phyloP scores from a whole-genome alignment of 2,329 filamentous ascomycete species.

The Penicillium thymicola region DNA sequence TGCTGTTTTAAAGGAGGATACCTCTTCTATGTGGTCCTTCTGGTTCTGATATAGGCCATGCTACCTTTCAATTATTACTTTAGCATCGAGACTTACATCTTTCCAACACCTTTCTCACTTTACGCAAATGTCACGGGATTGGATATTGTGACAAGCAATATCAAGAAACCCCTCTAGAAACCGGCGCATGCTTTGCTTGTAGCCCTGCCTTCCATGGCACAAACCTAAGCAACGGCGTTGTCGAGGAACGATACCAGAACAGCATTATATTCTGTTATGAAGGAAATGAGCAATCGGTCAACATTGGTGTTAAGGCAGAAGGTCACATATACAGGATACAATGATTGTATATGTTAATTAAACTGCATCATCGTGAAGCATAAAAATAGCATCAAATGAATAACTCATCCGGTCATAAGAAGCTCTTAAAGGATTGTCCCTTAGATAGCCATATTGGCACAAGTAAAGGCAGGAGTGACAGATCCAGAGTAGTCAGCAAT shows the following conservation, averaged over 20 bases:
- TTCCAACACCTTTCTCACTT: not conserved
- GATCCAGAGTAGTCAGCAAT: slow-evolving; percentile 49
- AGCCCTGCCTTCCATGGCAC: not conserved
- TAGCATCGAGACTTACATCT: rapidly evolving
- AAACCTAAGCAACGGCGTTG: not conserved
- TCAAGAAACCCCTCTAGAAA: not conserved
- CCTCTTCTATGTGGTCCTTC: not conserved
- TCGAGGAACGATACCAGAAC: not conserved
- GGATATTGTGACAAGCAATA: not conserved
- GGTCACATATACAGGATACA: too few relatives aligned
- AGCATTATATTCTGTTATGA: not conserved
- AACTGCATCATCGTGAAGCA: too few relatives aligned
- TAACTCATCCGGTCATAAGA: not conserved
- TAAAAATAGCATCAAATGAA: not conserved
- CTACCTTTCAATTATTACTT: not conserved
- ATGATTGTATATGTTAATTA: too few relatives aligned
- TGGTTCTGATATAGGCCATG: not conserved
- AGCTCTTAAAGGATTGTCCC: too few relatives aligned
- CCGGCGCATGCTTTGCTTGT: not conserved
- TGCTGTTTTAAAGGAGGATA: not conserved
- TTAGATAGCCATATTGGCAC: slow-evolving; percentile 50
- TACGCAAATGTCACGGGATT: not conserved
- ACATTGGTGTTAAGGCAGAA: too few relatives aligned
- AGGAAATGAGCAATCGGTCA: too few relatives aligned
- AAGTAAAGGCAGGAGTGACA: slow-evolving; percentile 49